Evolutionary conservation across 805 yeast genomes (phyloP).

Genomic region (Komagataella kurtzmanii): DNA sequence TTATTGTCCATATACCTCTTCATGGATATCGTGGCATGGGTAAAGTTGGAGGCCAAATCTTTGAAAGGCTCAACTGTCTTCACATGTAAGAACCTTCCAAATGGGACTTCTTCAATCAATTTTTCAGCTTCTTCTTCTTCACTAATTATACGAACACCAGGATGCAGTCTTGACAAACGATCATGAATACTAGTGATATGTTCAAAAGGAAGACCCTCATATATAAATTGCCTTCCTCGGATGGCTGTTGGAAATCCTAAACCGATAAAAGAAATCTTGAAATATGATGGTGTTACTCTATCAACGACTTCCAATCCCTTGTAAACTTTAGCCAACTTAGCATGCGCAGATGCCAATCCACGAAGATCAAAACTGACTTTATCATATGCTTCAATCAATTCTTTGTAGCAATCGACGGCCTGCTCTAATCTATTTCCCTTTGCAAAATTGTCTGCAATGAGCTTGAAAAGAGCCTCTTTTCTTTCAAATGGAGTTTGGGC

Average conservation of each 20-base stretch:
- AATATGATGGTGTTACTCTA: slow-evolving; percentile 63
- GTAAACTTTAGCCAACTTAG: slow-evolving; percentile 56
- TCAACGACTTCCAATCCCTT: slow-evolving; percentile 53
- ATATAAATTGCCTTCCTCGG: slow-evolving; percentile 65
- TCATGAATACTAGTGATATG: slow-evolving; percentile 75
- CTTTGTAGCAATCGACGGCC: slow-evolving; percentile 69
- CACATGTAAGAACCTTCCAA: slow-evolving; percentile 66
- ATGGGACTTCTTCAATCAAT: slow-evolving; percentile 34
- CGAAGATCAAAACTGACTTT: slow-evolving; percentile 60
- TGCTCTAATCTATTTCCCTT: slow-evolving; percentile 67
- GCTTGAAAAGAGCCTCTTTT: slow-evolving; percentile 56
- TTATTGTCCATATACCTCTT: slow-evolving; percentile 66
- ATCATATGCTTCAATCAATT: slow-evolving; percentile 63
- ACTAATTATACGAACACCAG: slow-evolving; percentile 65
- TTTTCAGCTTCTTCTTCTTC: slow-evolving; percentile 39
- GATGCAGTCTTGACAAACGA: slow-evolving; percentile 59
- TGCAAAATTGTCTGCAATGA: slow-evolving; percentile 56
- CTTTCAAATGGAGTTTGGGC: slow-evolving; percentile 70
- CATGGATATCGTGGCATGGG: slow-evolving; percentile 41
- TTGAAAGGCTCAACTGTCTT: slow-evolving; percentile 58
- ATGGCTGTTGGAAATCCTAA: slow-evolving; percentile 71
- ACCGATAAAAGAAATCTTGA: slow-evolving; percentile 71
- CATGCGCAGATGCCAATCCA: slow-evolving; percentile 62
- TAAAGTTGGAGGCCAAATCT: slow-evolving; percentile 21
- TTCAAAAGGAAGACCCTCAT: slow-evolving; percentile 81